These are phyloP conservation scores for Tolypocladium capitatum DNA, from an alignment of 2,329 filamentous ascomycete species.

Conservation along the genomic window DNA sequence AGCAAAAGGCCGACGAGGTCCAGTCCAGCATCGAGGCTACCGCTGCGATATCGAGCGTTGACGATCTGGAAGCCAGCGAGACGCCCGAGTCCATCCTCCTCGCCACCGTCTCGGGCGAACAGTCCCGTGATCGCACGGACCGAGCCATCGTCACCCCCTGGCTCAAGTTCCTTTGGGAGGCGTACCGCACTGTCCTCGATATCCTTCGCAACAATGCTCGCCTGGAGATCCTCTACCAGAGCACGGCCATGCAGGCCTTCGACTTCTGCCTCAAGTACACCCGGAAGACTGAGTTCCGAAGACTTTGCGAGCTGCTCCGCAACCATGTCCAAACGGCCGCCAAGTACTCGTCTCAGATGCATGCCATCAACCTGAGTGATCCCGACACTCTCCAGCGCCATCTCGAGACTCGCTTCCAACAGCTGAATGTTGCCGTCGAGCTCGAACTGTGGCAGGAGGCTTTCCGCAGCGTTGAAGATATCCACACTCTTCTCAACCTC, in stretches of 20 bases:
- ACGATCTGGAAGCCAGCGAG: constrained; percentile 93
- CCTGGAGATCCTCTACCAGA: constrained; percentile 95
- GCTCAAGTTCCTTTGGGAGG: constrained; percentile 99
- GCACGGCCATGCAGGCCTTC: constrained; percentile 94
- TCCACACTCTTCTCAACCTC: constrained; percentile 90
- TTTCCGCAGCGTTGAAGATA: constrained; percentile 97
- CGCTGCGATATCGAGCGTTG: constrained; percentile 53
- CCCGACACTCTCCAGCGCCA: constrained; percentile 95
- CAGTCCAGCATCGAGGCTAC: constrained; percentile 75
- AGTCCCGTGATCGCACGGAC: constrained; percentile 93
- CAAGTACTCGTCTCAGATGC: constrained; percentile 98
- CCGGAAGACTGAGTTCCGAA: constrained; percentile 97
- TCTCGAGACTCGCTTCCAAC: constrained; percentile 94
- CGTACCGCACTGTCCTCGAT: constrained; percentile 93
- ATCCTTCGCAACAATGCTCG: constrained; percentile 98
- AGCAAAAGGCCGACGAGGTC: constrained; percentile 90
- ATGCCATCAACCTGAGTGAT: constrained; percentile 97
- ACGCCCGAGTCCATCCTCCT: constrained; percentile 97
- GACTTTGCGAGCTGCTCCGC: constrained; percentile 91
- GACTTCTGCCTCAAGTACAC: constrained; percentile 98
- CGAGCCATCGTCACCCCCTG: constrained; percentile 96
- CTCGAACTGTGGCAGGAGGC: constrained; percentile 98
- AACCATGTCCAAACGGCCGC: constrained; percentile 98
- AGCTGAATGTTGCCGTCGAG: constrained; percentile 95
- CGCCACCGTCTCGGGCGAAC: constrained; percentile 94